Conservation (phyloP, 805 yeast genomes). For the Yarrowia divulgata region DNA sequence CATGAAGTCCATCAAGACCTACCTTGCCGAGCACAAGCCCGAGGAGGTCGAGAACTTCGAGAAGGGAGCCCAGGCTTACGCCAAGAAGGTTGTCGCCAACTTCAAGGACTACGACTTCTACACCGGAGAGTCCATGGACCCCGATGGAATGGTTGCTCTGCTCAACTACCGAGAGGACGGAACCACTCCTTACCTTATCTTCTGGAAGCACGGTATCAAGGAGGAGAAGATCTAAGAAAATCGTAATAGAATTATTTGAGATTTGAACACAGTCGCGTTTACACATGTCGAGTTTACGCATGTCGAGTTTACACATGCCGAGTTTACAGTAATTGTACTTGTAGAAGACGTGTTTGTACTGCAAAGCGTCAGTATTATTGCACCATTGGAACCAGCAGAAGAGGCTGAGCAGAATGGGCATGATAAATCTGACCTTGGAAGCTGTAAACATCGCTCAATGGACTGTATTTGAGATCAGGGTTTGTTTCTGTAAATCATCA, state of each 20-base stretch:
- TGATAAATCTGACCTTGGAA: no score
- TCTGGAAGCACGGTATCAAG: constrained; percentile 98
- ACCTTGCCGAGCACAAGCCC: constrained; percentile 88
- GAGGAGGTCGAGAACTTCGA: constrained; percentile 87
- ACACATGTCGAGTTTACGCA: no score
- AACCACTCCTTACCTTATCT: constrained; percentile 93
- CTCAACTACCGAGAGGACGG: constrained; percentile 99
- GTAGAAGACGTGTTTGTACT: no score
- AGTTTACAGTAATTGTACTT: no score
- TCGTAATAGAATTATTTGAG: constrained; percentile 37
- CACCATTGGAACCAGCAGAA: no score
- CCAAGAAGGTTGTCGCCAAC: constrained; percentile 92
- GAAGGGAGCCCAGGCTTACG: constrained; percentile 96
- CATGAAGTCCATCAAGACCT: constrained; percentile 95
- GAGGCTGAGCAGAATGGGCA: no score
- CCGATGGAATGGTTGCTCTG: constrained; percentile 97
- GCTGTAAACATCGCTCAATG: no score
- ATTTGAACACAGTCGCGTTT: no score
- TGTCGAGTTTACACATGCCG: no score
- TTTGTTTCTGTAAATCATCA: no score
- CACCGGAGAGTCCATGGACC: constrained; percentile 99
- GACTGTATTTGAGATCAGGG: constrained; percentile 2
- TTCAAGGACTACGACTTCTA: constrained; percentile 99
- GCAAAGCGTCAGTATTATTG: no score
- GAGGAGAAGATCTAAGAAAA: constrained; percentile 82